Evolutionary conservation across 2,329 filamentous ascomycete genomes (phyloP).

Genomic region (Alternaria triticina): DNA sequence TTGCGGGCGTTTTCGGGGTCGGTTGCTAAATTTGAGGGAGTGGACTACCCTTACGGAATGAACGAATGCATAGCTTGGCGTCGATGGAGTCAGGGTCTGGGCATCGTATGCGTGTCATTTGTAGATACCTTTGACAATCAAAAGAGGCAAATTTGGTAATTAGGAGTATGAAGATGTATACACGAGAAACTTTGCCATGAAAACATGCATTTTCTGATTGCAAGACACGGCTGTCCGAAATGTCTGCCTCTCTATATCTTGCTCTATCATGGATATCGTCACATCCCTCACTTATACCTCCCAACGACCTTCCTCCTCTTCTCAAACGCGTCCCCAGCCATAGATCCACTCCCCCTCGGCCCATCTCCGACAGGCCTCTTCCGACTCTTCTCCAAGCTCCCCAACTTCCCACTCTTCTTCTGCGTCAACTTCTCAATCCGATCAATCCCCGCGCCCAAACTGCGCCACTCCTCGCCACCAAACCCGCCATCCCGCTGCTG

Average conservation of each 20-base stretch:
- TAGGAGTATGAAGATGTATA: background rate
- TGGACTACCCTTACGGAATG: slow-evolving; percentile 8
- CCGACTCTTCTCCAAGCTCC: slow-evolving; percentile 79
- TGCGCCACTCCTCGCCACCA: slow-evolving; percentile 93
- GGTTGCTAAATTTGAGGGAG: background rate
- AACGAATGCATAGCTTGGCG: slow-evolving; percentile 23
- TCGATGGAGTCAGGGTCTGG: background rate
- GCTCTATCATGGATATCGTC: background rate
- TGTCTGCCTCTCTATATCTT: background rate
- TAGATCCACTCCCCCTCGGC: slow-evolving; percentile 67
- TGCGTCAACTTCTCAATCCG: slow-evolving; percentile 84
- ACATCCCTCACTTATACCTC: slow-evolving; percentile 25
- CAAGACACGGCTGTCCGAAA: background rate
- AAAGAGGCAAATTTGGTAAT: background rate
- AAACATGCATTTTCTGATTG: background rate
- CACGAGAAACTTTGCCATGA: background rate
- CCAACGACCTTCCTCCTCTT: slow-evolving; percentile 49
- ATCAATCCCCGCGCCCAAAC: slow-evolving; percentile 83
- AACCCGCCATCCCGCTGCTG: slow-evolving; percentile 62
- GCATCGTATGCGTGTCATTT: background rate
- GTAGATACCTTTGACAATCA: background rate
- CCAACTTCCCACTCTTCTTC: slow-evolving; percentile 61
- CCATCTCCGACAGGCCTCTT: slow-evolving; percentile 81
- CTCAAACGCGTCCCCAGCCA: slow-evolving; percentile 75
- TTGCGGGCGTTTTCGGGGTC: background rate